A percentile compares a stretch with the other conserved stretches of the same genome.
Conservation (phyloP, 2,329 filamentous ascomycete species). For the Fusarium sacchari region DNA sequence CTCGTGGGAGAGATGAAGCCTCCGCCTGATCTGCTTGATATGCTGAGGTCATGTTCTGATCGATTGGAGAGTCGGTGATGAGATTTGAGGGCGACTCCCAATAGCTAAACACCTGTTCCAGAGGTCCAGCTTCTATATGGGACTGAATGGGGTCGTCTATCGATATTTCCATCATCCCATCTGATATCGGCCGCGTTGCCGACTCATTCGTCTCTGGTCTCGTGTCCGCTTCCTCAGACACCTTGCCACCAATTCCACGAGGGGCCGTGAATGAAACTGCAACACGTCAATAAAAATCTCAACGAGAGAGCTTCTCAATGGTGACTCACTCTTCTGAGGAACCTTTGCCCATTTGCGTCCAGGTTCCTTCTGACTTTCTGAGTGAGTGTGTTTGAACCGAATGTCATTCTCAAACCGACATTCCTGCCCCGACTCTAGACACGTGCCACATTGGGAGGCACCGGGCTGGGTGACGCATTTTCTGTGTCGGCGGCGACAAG, state of each 20-base stretch:
- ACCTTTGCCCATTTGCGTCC: not conserved
- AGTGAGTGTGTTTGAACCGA: not conserved
- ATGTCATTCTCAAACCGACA: conserved; percentile 3
- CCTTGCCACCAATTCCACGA: not conserved
- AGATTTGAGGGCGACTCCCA: not conserved
- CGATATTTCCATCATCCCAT: not conserved
- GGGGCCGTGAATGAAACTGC: conserved; percentile 1
- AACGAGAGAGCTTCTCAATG: accelerated
- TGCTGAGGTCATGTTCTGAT: not conserved
- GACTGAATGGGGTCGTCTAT: accelerated
- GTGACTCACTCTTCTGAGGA: not conserved
- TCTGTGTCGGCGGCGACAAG: conserved; percentile 1
- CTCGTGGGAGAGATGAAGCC: not conserved
- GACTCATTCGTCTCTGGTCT: not conserved
- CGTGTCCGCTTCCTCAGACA: not conserved
- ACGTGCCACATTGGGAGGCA: not conserved
- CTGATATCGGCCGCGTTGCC: not conserved
- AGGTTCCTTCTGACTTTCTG: not conserved
- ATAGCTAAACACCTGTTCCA: accelerated
- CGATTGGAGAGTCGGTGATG: not conserved
- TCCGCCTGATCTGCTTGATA: not conserved
- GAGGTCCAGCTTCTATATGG: accelerated
- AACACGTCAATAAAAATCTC: accelerated
- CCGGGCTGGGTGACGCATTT: not conserved
- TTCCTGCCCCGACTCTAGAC: not conserved